Evolutionary conservation across 1,284 basidiomycete species (phyloP).

Genomic region (Leccinum solheimii): DNA sequence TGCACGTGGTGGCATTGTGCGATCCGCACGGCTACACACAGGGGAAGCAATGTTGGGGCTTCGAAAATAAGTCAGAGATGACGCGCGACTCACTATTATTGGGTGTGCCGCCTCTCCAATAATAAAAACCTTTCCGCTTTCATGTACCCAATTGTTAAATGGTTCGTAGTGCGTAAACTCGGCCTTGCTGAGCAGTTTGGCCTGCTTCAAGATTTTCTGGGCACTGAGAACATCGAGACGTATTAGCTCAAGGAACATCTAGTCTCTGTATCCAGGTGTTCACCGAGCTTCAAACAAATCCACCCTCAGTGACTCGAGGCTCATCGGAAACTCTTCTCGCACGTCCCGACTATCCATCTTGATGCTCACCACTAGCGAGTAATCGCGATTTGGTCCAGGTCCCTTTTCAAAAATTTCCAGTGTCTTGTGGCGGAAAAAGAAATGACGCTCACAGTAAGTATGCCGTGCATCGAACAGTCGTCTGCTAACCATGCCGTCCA

Average conservation of each 20-base stretch:
- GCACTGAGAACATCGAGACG: constrained; percentile 24
- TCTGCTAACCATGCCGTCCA: constrained; percentile 27
- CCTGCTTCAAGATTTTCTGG: constrained; percentile 43
- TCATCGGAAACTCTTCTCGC: constrained; percentile 32
- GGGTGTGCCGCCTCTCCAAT: constrained; percentile 57
- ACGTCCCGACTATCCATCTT: constrained; percentile 29
- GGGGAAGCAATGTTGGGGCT: too few relatives aligned
- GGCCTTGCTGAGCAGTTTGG: constrained; percentile 37
- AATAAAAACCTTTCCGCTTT: constrained; percentile 46
- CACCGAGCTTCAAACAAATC: constrained; percentile 40
- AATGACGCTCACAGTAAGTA: constrained; percentile 18
- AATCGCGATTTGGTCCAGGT: constrained; percentile 30
- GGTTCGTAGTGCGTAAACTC: constrained; percentile 38
- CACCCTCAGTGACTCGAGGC: constrained; percentile 19
- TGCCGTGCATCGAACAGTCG: constrained; percentile 21
- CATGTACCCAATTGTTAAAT: constrained; percentile 49
- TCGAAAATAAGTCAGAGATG: neutral
- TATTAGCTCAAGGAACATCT: neutral
- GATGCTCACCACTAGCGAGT: constrained; percentile 32
- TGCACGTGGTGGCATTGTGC: constrained; percentile 38
- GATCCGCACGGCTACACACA: constrained; percentile 39
- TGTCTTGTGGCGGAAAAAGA: neutral
- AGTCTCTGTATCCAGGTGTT: neutral
- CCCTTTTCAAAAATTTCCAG: constrained; percentile 16
- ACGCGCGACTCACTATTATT: constrained; percentile 37